Evolutionary conservation across 768 basidiomycete genomes (phyloP).

Genomic region (Steccherinum ochraceum): DNA sequence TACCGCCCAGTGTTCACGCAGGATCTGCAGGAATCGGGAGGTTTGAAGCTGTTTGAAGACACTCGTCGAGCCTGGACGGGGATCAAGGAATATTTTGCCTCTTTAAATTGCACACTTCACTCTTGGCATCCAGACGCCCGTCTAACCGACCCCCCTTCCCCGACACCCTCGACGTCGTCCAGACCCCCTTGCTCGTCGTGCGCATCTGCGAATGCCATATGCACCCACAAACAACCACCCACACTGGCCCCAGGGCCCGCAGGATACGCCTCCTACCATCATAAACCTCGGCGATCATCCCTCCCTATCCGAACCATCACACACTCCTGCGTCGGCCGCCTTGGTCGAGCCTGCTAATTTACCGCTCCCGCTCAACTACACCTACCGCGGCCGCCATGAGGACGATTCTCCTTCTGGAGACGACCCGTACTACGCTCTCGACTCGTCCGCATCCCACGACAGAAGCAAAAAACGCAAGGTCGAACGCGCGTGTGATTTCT

Average conservation of each 20-base stretch:
- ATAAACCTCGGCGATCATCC: conserved; percentile 16
- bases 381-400: background rate
- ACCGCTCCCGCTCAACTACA: background rate
- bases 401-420: conserved; percentile 5
- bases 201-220: background rate
- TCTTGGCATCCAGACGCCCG: no score
- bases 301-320: conserved; percentile 10
- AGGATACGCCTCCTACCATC: conserved; percentile 7
- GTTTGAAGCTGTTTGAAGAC: no score
- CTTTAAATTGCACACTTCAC: no score
- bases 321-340: conserved; percentile 9
- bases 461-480: conserved; percentile 27
- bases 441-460: conserved; percentile 12
- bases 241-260: background rate
- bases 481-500: conserved; percentile 29
- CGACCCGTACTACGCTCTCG: conserved; percentile 13
- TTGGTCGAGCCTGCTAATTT: background rate
- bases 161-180: background rate
- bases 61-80: no score
- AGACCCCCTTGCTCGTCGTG: background rate
- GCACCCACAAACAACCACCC: background rate
- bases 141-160: no score
- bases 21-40: no score
- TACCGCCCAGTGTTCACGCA: no score
- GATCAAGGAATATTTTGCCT: no score